Conservation (phyloP, 2,329 filamentous ascomycete genomes). For the Lasiodiplodia sp. region DNA sequence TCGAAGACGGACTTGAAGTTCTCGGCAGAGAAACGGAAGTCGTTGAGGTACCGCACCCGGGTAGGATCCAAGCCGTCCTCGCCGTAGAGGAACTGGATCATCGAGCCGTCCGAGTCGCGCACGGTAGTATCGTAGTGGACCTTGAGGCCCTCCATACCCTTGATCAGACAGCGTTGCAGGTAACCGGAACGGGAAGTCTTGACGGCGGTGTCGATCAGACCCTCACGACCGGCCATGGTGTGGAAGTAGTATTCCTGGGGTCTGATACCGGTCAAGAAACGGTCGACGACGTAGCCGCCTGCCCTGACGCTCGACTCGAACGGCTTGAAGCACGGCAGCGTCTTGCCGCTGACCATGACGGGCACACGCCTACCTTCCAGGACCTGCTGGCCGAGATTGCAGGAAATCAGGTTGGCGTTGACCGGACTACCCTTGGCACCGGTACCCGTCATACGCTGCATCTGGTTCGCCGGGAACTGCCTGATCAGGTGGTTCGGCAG, state of each 20-base stretch:
- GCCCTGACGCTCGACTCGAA: constrained; percentile 90
- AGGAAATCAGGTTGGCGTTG: constrained; percentile 97
- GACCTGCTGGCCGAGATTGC: constrained; percentile 95
- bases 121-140: constrained; percentile 95
- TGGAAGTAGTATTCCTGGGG: constrained; percentile 99
- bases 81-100: constrained; percentile 95
- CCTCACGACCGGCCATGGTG: constrained; percentile 98
- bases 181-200: constrained; percentile 98
- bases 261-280: constrained; percentile 96
- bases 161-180: constrained; percentile 94
- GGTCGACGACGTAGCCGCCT: constrained; percentile 91
- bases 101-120: constrained; percentile 88
- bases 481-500: constrained; percentile 86
- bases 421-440: constrained; percentile 93
- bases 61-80: constrained; percentile 95
- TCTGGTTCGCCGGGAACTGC: constrained; percentile 94
- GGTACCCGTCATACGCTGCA: constrained; percentile 98
- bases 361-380: constrained; percentile 94
- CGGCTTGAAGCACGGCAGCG: constrained; percentile 89
- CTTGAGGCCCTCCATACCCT: constrained; percentile 94
- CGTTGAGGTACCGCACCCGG: constrained; percentile 88
- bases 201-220: constrained; percentile 97
- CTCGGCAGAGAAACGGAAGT: constrained; percentile 89
- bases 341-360: constrained; percentile 97
- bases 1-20: constrained; percentile 84